Evolutionary conservation across 2,329 filamentous ascomycete species (phyloP), one percentile per base, ranked within the genome.

Genomic region (Hymenoscyphus albidus): DNA sequence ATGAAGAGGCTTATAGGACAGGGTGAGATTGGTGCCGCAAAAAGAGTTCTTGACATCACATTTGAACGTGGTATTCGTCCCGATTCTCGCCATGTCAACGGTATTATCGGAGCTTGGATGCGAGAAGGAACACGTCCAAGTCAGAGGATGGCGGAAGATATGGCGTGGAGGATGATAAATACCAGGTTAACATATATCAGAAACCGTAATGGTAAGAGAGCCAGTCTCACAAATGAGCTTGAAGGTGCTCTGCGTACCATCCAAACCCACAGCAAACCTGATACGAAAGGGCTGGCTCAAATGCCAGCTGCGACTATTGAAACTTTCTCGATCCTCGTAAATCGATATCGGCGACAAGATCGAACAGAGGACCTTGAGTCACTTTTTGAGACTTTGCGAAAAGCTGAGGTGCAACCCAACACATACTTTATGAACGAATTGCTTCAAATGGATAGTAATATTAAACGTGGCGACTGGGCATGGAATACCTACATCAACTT

Each of bases 391-490:
- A 85, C 85, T 1, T 86, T 92, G 67, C 78, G 80, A 14, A 79
- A 84, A 56, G 85, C 88, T 14, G 83, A 88, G 67, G 86, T 94
- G 66, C 81, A 79, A 62, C 84, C 88, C 1, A 88, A 91, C 72
- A 85, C 87, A 9, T 90, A 88, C 75, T 89, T 93, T 78, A 86
- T 93, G 81, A 95, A 94, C 76, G 89, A 93, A 73, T 79, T 93
- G 27, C 83, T 95, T 32, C 85, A 87, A 65, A 64, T 65, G 16
- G 69, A 72, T 18, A 63, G 64, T 10, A 68, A 64, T 48, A 60
- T 40, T 16, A 65, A 70, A 31, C 63, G 69, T 22, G 66, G 62
- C 16, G 58, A 63, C 7, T 70, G 70, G 66, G 67, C 69, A 3
- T 72, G 69, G 68, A 68, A 68, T n/a, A 72, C 69, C 3, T 75